Evolutionary conservation across 805 yeast species (phyloP).

Genomic region (Maudiozyma serrabonitensis): DNA sequence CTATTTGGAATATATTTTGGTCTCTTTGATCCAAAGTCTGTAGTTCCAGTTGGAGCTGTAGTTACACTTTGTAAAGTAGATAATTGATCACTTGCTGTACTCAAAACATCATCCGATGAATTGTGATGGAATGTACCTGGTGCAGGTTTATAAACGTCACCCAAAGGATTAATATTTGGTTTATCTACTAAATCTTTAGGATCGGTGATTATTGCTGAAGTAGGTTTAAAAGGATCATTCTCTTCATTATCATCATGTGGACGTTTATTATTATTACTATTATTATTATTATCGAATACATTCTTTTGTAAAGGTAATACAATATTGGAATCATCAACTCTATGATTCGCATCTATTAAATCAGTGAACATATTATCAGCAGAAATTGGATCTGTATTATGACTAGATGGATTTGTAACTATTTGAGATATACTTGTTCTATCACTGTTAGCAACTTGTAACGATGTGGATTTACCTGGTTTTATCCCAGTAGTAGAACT

Average conservation of each 20-base stretch:
- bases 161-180: background rate
- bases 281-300: background rate
- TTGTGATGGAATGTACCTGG: constrained; percentile 2
- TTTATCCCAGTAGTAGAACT: background rate
- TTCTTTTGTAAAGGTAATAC: background rate
- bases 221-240: background rate
- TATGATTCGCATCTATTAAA: background rate
- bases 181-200: background rate
- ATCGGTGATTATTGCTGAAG: background rate
- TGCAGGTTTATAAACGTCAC: constrained; percentile 1
- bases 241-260: background rate
- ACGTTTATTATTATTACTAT: background rate
- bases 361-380: background rate
- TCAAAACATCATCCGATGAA: background rate
- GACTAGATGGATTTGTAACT: background rate
- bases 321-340: background rate
- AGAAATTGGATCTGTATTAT: background rate
- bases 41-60: background rate
- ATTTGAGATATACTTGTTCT: background rate
- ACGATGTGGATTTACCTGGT: background rate
- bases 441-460: background rate
- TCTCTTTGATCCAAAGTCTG: background rate
- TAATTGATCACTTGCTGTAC: background rate
- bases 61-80: background rate
- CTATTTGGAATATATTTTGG: background rate